These are phyloP conservation scores for Globisporangium heterothallicum DNA, from an alignment of 352 stramenopile species.

Conservation along the genomic window DNA sequence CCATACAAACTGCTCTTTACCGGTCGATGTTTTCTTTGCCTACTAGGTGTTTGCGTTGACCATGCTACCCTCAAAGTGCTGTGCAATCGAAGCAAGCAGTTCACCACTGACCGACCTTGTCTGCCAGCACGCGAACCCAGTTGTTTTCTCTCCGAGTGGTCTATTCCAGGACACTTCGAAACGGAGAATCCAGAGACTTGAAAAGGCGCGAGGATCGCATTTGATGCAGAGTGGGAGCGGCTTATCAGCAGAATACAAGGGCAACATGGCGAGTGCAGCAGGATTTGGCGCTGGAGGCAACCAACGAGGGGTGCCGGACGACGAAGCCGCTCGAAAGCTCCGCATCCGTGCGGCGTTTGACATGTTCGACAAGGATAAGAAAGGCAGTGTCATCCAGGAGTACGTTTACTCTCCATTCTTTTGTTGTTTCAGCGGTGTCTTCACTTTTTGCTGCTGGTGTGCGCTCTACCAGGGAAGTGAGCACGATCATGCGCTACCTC, in stretches of 20 bases:
- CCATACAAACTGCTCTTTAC: no score
- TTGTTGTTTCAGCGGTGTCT: neutral
- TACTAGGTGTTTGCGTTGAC: no score
- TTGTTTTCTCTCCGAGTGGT: no score
- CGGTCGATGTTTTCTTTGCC: no score
- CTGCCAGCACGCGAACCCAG: no score
- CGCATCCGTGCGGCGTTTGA: constrained; percentile 82
- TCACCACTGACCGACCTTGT: no score
- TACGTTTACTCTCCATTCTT: constrained; percentile 10
- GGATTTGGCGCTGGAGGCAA: constrained; percentile 14
- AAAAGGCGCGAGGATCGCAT: neutral
- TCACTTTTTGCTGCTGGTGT: neutral
- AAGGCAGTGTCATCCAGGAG: constrained; percentile 86
- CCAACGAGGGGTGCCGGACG: constrained; percentile 26
- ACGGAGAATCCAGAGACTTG: no score
- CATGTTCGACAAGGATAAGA: constrained; percentile 92
- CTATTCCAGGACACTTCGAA: no score
- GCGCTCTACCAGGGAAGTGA: constrained; percentile 69
- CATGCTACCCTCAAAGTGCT: no score
- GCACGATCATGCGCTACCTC: constrained; percentile 89
- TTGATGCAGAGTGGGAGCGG: neutral
- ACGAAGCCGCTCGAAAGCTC: constrained; percentile 39
- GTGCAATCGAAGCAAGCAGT: no score
- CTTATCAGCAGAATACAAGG: neutral
- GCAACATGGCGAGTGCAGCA: constrained; percentile 4